Evolutionary conservation across 2,329 filamentous ascomycete species (phyloP).

Genomic region (Pseudocercospora vitis): DNA sequence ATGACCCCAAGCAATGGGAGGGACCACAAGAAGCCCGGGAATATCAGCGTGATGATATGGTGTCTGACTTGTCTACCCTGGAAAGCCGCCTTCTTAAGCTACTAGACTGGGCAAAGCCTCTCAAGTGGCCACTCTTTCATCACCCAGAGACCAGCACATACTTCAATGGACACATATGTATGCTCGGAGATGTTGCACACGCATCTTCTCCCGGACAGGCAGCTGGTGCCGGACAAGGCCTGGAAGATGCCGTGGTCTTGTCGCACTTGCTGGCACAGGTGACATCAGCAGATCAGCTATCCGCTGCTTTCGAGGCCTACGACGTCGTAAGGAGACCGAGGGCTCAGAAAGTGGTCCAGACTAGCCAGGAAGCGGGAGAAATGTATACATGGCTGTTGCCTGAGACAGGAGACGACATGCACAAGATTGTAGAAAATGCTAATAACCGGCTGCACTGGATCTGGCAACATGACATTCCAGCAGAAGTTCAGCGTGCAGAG

Average conservation of each 20-base stretch:
- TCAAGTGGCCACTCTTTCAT: constrained; percentile 52
- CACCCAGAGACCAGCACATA: constrained; percentile 45
- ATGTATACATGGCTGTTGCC: constrained; percentile 15
- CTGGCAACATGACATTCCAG: constrained; percentile 18
- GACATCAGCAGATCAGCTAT: neutral
- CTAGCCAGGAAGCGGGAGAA: constrained; percentile 17
- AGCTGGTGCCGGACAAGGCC: constrained; percentile 57
- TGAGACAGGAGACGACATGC: constrained; percentile 14
- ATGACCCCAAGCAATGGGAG: constrained; percentile 35
- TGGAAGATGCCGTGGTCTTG: constrained; percentile 56
- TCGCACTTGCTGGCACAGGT: constrained; percentile 10
- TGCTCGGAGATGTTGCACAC: constrained; percentile 60
- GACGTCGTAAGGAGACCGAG: constrained; percentile 16
- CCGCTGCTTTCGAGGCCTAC: constrained; percentile 11
- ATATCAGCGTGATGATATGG: constrained; percentile 13
- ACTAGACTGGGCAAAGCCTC: constrained; percentile 39
- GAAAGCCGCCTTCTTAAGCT: constrained; percentile 15
- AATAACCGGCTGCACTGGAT: constrained; percentile 20
- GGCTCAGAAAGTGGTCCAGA: constrained; percentile 19
- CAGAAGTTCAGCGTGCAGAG: constrained; percentile 11
- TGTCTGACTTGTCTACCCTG: constrained; percentile 9
- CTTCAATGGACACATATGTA: constrained; percentile 40
- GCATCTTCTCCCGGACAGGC: constrained; percentile 58
- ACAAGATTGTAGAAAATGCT: constrained; percentile 16
- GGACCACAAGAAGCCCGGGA: constrained; percentile 44